Conservation (phyloP, 1,284 basidiomycete genomes). For the Ganoderma sp. region DNA sequence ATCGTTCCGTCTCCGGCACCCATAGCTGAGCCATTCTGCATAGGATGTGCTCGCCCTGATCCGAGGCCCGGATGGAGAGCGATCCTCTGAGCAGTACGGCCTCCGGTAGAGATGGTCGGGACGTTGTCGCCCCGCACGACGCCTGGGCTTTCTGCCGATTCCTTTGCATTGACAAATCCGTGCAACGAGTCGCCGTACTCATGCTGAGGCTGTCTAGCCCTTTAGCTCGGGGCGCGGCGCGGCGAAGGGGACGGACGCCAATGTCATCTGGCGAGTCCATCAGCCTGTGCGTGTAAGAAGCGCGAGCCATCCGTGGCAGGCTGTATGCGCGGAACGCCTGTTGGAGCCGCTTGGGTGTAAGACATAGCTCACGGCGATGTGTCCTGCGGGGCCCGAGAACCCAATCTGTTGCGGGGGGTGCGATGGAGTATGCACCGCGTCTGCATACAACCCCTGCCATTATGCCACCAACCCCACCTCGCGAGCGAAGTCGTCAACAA, state of each 20-base stretch:
- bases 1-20: no score
- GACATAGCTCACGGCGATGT: not conserved
- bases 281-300: not conserved
- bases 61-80: not conserved
- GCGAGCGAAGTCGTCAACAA: no score
- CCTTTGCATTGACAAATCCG: not conserved
- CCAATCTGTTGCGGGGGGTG: no score
- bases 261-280: not conserved
- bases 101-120: no score
- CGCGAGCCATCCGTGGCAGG: not conserved
- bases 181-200: not conserved
- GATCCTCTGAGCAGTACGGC: not conserved
- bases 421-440: no score
- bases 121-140: no score
- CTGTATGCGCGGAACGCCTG: not conserved
- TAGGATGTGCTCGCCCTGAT: not conserved
- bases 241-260: not conserved
- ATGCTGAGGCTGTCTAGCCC: not conserved
- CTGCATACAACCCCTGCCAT: no score
- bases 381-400: no score
- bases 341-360: not conserved
- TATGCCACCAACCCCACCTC: no score
- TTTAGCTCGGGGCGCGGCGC: not conserved
- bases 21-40: not conserved
- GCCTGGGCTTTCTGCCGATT: not conserved